Conservation (phyloP, 202 grass and related monocot species). For the Carex arenaria region DNA sequence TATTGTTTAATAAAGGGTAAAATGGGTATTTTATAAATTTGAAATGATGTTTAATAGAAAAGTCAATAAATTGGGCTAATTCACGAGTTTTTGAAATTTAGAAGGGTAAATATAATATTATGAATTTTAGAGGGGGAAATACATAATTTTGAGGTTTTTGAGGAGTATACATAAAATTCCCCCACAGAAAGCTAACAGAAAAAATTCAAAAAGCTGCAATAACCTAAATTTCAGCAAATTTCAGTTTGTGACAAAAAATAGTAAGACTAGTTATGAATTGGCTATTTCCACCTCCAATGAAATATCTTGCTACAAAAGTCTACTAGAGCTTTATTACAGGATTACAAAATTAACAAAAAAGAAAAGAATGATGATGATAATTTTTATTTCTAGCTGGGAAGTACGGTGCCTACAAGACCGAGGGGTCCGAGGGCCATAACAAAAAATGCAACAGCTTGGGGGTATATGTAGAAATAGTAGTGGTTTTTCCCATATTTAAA, state of each 20-base stretch:
- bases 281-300: neutral
- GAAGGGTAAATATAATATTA: too few relatives aligned
- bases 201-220: neutral
- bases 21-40: too few relatives aligned
- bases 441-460: conserved; percentile 56
- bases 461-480: conserved; percentile 75
- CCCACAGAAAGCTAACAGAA: neutral
- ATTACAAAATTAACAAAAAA: neutral
- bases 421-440: conserved; percentile 72
- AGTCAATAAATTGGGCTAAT: too few relatives aligned
- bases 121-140: too few relatives aligned
- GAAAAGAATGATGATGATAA: neutral
- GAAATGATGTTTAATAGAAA: too few relatives aligned
- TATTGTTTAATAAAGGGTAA: too few relatives aligned
- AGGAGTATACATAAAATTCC: too few relatives aligned
- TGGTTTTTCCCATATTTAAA: conserved; percentile 35
- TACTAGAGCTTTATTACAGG: neutral
- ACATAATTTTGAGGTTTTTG: too few relatives aligned
- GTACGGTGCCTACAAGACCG: conserved; percentile 60
- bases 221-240: neutral
- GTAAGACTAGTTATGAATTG: neutral
- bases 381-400: conserved; percentile 21
- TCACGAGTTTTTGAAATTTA: too few relatives aligned
- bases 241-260: neutral
- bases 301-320: neutral